A percentile compares a stretch with the other conserved stretches of the same genome.
phyloP scores from a whole-genome alignment of 1,284 basidiomycete genomes.

The Cystobasidiaceae sp. region DNA sequence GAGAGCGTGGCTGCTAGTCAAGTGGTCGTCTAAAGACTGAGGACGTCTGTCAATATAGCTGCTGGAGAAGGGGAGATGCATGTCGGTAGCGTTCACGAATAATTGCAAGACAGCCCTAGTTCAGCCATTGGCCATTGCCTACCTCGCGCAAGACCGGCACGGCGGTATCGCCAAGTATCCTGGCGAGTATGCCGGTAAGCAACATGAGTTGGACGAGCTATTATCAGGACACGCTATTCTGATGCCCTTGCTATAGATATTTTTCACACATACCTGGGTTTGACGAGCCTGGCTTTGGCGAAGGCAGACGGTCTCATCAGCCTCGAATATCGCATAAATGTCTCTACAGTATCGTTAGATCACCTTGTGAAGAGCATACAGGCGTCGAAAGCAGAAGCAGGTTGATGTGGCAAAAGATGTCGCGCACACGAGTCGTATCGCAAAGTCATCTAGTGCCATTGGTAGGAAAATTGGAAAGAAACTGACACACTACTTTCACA shows the following conservation, averaged over 20 bases:
- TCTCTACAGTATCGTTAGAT: no score
- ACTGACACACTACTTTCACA: no score
- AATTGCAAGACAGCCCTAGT: constrained; percentile 60
- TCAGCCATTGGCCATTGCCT: constrained; percentile 61
- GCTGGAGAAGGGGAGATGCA: neutral
- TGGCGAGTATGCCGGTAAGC: constrained; percentile 65
- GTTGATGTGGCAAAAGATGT: no score
- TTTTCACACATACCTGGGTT: constrained; percentile 76
- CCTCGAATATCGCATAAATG: no score
- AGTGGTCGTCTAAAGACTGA: neutral
- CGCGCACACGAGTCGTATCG: no score
- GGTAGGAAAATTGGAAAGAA: no score
- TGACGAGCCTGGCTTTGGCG: constrained; percentile 63
- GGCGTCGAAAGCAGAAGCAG: no score
- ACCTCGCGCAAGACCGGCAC: constrained; percentile 65
- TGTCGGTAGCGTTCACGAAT: constrained; percentile 4
- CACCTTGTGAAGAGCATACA: no score
- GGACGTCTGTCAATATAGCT: neutral
- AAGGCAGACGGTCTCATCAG: no score
- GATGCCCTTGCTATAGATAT: constrained; percentile 55
- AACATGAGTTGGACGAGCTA: neutral
- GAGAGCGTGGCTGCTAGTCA: constrained; percentile 38
- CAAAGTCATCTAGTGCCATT: no score
- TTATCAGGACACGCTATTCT: neutral
- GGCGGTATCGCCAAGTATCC: constrained; percentile 80